These are phyloP conservation scores for Grosmannia penicillata DNA, from an alignment of 2,329 filamentous ascomycete genomes.

Conservation along the genomic window DNA sequence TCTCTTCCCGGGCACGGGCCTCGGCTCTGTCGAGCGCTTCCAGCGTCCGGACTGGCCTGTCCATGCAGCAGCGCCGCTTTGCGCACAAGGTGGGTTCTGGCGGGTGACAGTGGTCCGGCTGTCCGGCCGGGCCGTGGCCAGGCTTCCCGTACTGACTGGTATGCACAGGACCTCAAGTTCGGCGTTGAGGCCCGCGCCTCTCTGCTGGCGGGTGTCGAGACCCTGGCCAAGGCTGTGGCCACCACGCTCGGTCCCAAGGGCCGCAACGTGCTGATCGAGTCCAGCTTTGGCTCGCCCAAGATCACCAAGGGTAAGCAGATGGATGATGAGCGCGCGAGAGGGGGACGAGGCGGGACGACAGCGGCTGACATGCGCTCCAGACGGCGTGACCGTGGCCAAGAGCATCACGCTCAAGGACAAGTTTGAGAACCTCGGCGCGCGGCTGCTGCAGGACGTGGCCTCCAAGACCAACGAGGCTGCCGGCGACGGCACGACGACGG, in stretches of 20 bases:
- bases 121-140: too few relatives aligned
- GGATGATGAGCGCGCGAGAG: too few relatives aligned
- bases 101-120: too few relatives aligned
- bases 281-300: constrained; percentile 95
- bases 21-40: constrained; percentile 56
- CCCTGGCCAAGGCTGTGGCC: constrained; percentile 86
- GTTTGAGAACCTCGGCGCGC: constrained; percentile 97
- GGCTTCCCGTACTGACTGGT: constrained; percentile 4
- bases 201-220: constrained; percentile 88
- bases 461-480: constrained; percentile 99
- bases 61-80: constrained; percentile 78
- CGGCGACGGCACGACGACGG: constrained; percentile 96
- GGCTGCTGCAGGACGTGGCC: constrained; percentile 92
- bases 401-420: constrained; percentile 93
- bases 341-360: too few relatives aligned
- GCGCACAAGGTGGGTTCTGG: constrained; percentile 71
- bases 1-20: constrained; percentile 67
- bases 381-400: constrained; percentile 80
- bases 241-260: constrained; percentile 96
- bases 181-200: constrained; percentile 85
- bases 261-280: constrained; percentile 96
- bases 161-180: constrained; percentile 80
- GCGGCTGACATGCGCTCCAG: not conserved
- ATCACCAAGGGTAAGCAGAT: constrained; percentile 94
- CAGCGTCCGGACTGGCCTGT: constrained; percentile 50